Conservation (phyloP, 495 filamentous ascomycete genomes). For the Penicillium verhagenii region DNA sequence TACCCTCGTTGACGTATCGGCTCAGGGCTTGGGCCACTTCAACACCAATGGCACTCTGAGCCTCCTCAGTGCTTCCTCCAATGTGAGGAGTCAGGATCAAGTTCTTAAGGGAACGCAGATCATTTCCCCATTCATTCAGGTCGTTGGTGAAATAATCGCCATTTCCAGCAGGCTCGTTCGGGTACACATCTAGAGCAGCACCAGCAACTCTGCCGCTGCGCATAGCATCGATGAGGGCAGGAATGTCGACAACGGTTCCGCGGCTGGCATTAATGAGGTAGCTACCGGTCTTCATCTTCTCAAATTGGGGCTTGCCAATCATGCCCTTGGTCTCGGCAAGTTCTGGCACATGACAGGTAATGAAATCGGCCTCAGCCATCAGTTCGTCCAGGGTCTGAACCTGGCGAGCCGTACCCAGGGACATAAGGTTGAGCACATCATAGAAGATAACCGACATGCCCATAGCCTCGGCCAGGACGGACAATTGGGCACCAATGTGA, state of each 20-base stretch:
- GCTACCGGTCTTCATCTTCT: conserved; percentile 85
- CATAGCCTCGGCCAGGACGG: conserved; percentile 94
- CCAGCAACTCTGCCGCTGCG: conserved; percentile 86
- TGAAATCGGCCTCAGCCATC: conserved; percentile 79
- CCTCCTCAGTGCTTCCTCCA: conserved; percentile 96
- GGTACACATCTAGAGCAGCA: conserved; percentile 94
- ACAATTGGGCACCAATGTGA: conserved; percentile 95
- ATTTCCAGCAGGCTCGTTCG: conserved; percentile 88
- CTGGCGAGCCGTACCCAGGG: conserved; percentile 81
- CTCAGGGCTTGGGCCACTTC: conserved; percentile 88
- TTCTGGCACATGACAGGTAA: conserved; percentile 94
- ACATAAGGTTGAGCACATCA: conserved; percentile 90
- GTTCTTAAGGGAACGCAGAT: conserved; percentile 83
- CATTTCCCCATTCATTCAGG: conserved; percentile 85
- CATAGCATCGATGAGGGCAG: conserved; percentile 86
- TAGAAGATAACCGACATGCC: conserved; percentile 97
- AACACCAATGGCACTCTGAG: conserved; percentile 91
- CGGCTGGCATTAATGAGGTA: conserved; percentile 97
- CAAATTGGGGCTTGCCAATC: conserved; percentile 74
- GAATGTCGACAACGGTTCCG: conserved; percentile 91
- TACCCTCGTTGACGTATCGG: conserved; percentile 89
- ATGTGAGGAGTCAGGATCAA: conserved; percentile 96
- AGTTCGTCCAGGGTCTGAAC: conserved; percentile 74
- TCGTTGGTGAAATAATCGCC: conserved; percentile 88
- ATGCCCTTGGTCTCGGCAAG: conserved; percentile 87